phyloP scores from a whole-genome alignment of 257 asterid genomes.

The Solanum medicagineum region DNA sequence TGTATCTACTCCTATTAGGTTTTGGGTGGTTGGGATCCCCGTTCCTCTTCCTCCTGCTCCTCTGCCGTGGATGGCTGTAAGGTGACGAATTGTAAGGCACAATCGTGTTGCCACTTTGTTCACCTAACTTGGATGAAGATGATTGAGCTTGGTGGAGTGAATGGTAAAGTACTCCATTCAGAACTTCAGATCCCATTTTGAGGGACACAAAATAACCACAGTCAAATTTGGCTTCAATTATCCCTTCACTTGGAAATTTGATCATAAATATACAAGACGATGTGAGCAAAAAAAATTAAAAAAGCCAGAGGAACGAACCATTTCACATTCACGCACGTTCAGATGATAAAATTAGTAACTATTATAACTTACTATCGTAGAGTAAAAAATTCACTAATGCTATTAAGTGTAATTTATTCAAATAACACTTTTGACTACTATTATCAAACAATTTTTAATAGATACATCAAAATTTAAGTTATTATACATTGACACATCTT shows the following conservation, averaged over 20 bases:
- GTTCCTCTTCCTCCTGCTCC: constrained; percentile 8
- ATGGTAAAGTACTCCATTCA: constrained; percentile 69
- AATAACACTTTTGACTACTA: neutral
- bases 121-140: neutral
- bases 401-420: neutral
- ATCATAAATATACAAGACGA: constrained; percentile 1
- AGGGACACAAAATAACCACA: constrained; percentile 67
- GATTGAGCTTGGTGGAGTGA: constrained; percentile 10
- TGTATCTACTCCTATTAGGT: constrained; percentile 69
- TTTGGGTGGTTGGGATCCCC: constrained; percentile 56
- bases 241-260: constrained; percentile 39
- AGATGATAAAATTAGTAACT: neutral
- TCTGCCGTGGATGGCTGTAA: constrained; percentile 8
- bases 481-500: neutral
- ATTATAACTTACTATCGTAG: neutral
- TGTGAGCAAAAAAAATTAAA: neutral
- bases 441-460: too few relatives aligned
- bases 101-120: constrained; percentile 13
- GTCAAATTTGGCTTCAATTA: constrained; percentile 62
- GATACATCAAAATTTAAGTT: neutral
- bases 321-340: neutral
- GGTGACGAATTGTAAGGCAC: constrained; percentile 23
- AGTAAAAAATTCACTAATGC: neutral
- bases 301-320: neutral
- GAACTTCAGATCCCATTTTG: constrained; percentile 40